Base-by-base conservation (phyloP, 2,329 filamentous ascomycete species). In the Calycina herbarum region DNA sequence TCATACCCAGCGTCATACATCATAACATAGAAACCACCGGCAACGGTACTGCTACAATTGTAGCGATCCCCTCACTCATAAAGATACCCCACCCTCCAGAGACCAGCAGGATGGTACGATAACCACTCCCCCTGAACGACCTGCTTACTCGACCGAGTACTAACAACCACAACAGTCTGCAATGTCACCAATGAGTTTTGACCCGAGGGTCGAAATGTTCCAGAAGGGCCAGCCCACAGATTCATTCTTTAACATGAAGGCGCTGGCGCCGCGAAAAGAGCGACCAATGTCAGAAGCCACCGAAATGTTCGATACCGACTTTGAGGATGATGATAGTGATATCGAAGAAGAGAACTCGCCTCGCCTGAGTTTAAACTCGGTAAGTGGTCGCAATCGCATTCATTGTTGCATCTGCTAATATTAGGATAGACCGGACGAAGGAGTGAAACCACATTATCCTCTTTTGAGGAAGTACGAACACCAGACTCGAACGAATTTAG, bases 401-500 rank as follows among this genome's bases (percentile, higher is more conserved):
- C 63, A 70, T 73, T 60, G 7, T 45, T 57, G 62, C 64, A 20
- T 64, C 70, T 61, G 68, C 54, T 64, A 8, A 66, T 42, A 62
- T 40, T 38, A 54, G 57, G 51, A 27, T 72, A 93, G 90, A 83
- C 86, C 68, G 85, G 84, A 72, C 86, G 91, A 73, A 87, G 86
- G 66, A 96, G 92, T 80, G 87, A 94, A 75, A 94, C 92, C 2
- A 96, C 94, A 1, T 82, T 95, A 45, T 96, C 93, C 6, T 94
- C 92, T 1, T 93, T 91, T 73, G 93, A 96, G 74, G 93, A 96
- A 76, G 84, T 89, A 3, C 86, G 87, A 35, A 97, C 94, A 31
- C 94, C 94, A 20, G 85, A 81, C 72, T 67, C 68, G 1, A 83
- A 83, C 70, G 82, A 85, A 69, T 84, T 86, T 67, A 83, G 83